phyloP scores from a whole-genome alignment of 352 stramenopile species.

The Pythium apleroticum region DNA sequence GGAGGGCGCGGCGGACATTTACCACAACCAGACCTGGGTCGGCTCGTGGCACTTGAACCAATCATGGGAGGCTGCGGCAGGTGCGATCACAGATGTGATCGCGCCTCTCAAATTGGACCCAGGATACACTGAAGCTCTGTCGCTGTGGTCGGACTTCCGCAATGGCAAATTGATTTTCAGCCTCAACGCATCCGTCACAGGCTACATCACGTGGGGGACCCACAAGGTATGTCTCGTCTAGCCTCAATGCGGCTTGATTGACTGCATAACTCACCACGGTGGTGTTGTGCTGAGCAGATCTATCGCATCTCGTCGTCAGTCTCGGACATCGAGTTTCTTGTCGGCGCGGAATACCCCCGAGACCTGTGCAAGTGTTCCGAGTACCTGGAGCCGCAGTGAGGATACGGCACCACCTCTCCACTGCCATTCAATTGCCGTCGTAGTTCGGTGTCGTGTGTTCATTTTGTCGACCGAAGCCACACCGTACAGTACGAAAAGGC shows the following conservation, averaged over 20 bases:
- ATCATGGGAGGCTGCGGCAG: conserved; percentile 64
- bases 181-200: conserved; percentile 78
- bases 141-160: conserved; percentile 71
- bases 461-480: conserved; percentile 2
- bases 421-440: not conserved
- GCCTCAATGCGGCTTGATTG: not conserved
- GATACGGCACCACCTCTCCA: not conserved
- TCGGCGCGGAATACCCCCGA: conserved; percentile 84
- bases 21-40: conserved; percentile 72
- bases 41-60: conserved; percentile 70
- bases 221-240: conserved; percentile 53
- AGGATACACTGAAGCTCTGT: conserved; percentile 57
- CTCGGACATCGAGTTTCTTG: conserved; percentile 80
- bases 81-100: conserved; percentile 79
- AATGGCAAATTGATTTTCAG: conserved; percentile 76
- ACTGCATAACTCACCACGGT: not conserved
- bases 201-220: conserved; percentile 78
- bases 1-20: conserved; percentile 74
- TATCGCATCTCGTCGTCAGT: conserved; percentile 81
- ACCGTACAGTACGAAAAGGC: not conserved
- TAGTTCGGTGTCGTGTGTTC: not conserved
- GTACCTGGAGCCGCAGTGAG: conserved; percentile 63
- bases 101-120: conserved; percentile 71
- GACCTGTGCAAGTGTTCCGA: conserved; percentile 81
- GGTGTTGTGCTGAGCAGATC: conserved; percentile 37